Evolutionary conservation across 2,329 filamentous ascomycete species (phyloP).

Genomic region (Colletotrichum gloeosporioides): DNA sequence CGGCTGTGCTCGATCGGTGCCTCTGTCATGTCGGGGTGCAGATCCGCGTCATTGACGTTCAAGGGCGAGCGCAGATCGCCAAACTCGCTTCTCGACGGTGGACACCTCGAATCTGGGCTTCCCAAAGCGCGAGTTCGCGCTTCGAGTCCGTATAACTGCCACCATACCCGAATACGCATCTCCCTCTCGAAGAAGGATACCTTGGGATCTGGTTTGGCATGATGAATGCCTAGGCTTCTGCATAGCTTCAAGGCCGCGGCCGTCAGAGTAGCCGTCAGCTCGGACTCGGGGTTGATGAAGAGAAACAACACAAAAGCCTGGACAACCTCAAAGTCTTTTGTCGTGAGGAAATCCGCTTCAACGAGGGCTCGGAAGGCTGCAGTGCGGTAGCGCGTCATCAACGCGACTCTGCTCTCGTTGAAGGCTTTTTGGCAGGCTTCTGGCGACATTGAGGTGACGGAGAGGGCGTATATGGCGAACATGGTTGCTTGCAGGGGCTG

Average conservation of each 20-base stretch:
- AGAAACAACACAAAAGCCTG: constrained; percentile 35
- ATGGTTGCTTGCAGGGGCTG: constrained; percentile 28
- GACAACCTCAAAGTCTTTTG: constrained; percentile 32
- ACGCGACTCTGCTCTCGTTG: constrained; percentile 4
- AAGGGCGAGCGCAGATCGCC: constrained; percentile 54
- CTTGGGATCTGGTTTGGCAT: constrained; percentile 8
- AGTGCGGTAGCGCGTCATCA: constrained; percentile 28
- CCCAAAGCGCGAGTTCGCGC: constrained; percentile 16
- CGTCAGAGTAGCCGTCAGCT: constrained; percentile 28
- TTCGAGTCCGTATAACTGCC: constrained; percentile 29
- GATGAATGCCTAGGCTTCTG: constrained; percentile 30
- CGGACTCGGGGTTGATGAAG: constrained; percentile 30
- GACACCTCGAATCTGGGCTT: background rate
- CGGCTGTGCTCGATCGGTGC: constrained; percentile 49
- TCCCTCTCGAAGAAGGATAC: constrained; percentile 29
- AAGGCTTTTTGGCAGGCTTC: constrained; percentile 23
- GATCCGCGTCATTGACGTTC: constrained; percentile 61
- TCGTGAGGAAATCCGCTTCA: constrained; percentile 29
- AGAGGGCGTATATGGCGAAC: constrained; percentile 33
- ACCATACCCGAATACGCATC: constrained; percentile 33
- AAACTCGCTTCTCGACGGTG: background rate
- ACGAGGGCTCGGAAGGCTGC: constrained; percentile 29
- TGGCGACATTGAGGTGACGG: constrained; percentile 25
- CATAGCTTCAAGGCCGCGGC: constrained; percentile 27
- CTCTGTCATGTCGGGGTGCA: constrained; percentile 54